Base-by-base conservation (phyloP, 2,329 filamentous ascomycete species). In the Penicillium sp. region DNA sequence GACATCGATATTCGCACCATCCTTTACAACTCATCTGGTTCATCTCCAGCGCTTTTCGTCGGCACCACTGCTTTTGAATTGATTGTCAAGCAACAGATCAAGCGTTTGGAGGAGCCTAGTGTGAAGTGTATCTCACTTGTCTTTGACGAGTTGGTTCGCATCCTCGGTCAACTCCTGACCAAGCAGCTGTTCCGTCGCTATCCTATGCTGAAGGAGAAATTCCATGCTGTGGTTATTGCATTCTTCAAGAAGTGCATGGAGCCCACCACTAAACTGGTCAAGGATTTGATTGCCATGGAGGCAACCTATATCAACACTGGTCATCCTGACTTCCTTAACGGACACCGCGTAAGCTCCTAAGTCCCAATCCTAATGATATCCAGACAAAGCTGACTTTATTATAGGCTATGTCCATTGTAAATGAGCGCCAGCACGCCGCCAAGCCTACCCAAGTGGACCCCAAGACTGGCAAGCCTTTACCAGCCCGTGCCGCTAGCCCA, bases 241-340 rank as follows among this genome's bases (percentile, higher is more conserved):
- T 99, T 99, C 78, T 98, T 97, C 83, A 98, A 98, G 80, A 96
- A 96, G 80, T 88, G 91, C 53, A 96, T 98, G 90, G 92, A 97
- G 53, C 95, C 95, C 7, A 96, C 95, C 37, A 98, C 97, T 81
- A 98, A 98, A 83, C 84, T 99, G 48, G 95, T 99, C 56, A 87
- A 80, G 69, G 95, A 99, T 73, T 83, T 99, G 41, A 93, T 99
- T 26, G 79, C 88, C 10, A 99, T 99, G 95, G 95, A 99, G 76
- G 80, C 93, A 14, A 96, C 91, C 79, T 99, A 99, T 75, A 90
- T 99, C 82, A 99, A 99, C 80, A 99, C 96, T 29, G 95, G 92
- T 10, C 96, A 99, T 74, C 95, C 95, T 10, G 95, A 99, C 73
- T 99, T 99, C 77, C 81, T 99, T 63, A 98, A 96, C 71, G 95